Percentiles rank a stretch among this genome's conserved stretches.
phyloP scores from a whole-genome alignment of 2,329 filamentous ascomycete genomes.

The Metarhizium guizhouense region DNA sequence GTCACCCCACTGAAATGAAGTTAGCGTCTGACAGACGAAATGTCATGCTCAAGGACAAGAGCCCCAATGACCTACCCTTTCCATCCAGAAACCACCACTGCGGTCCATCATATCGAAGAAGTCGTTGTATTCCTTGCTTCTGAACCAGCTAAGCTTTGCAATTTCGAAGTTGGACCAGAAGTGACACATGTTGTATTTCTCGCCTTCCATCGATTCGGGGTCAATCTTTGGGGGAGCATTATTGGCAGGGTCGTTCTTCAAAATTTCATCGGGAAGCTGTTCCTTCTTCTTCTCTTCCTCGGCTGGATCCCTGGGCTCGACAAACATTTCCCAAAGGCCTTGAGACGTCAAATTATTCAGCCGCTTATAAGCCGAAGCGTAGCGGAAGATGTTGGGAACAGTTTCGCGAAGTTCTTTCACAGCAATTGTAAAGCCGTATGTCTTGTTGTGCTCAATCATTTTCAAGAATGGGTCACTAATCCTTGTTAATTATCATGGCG shows the following conservation, averaged over 20 bases:
- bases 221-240: constrained; percentile 73
- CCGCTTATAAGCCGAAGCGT: constrained; percentile 95
- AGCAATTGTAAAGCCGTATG: constrained; percentile 96
- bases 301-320: constrained; percentile 62
- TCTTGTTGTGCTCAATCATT: constrained; percentile 94
- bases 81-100: constrained; percentile 98
- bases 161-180: constrained; percentile 99
- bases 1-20: constrained; percentile 75
- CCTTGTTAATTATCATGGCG: constrained; percentile 31
- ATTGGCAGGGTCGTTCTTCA: constrained; percentile 63
- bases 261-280: constrained; percentile 70
- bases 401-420: constrained; percentile 97
- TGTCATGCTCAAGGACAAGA: neutral
- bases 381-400: constrained; percentile 96
- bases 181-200: constrained; percentile 99
- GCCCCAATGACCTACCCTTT: constrained; percentile 54
- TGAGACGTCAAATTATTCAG: constrained; percentile 83
- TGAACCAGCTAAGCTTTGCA: constrained; percentile 87
- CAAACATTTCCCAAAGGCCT: constrained; percentile 98
- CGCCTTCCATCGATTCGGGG: constrained; percentile 89
- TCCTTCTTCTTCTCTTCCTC: constrained; percentile 56
- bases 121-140: constrained; percentile 93
- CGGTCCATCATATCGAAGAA: constrained; percentile 99
- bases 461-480: constrained; percentile 73
- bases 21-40: constrained; percentile 14